Evolutionary conservation across 1,284 basidiomycete genomes (phyloP).

Genomic region (Leccinum ponderosum): DNA sequence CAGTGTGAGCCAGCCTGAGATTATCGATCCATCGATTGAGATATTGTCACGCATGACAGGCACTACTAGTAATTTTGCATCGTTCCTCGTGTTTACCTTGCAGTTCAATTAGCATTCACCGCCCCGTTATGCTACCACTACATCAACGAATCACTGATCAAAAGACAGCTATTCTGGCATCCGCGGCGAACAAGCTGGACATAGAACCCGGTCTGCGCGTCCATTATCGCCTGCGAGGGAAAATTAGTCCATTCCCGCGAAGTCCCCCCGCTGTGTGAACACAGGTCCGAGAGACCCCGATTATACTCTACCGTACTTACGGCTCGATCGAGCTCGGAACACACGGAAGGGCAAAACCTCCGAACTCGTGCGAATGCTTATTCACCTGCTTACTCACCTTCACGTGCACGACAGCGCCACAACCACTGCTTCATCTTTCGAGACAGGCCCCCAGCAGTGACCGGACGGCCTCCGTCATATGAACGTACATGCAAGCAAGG

Average conservation of each 20-base stretch:
- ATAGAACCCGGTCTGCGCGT: neutral
- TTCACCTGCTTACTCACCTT: conserved; percentile 53
- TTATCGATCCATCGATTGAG: conserved; percentile 6
- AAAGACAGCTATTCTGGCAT: conserved; percentile 15
- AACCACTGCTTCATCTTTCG: conserved; percentile 21
- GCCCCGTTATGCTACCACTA: conserved; percentile 60
- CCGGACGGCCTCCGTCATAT: conserved; percentile 8
- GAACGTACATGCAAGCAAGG: conserved; percentile 44
- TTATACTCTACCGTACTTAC: conserved; percentile 38
- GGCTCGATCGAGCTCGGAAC: conserved; percentile 55
- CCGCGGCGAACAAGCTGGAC: conserved; percentile 47
- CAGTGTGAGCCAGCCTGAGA: neutral
- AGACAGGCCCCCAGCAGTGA: conserved; percentile 35
- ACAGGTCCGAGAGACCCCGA: conserved; percentile 62
- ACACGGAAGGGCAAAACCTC: conserved; percentile 5
- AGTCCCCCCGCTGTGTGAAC: conserved; percentile 23
- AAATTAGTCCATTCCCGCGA: neutral
- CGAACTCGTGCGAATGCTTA: neutral
- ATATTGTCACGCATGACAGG: conserved; percentile 45
- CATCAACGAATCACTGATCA: neutral
- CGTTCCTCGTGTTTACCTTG: conserved; percentile 44
- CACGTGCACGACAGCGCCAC: conserved; percentile 70
- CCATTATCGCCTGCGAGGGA: neutral
- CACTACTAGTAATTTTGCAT: neutral
- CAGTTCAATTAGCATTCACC: conserved; percentile 56